Conservation (phyloP, 176 grass and related monocot species). For the Oryza meyeriana region DNA sequence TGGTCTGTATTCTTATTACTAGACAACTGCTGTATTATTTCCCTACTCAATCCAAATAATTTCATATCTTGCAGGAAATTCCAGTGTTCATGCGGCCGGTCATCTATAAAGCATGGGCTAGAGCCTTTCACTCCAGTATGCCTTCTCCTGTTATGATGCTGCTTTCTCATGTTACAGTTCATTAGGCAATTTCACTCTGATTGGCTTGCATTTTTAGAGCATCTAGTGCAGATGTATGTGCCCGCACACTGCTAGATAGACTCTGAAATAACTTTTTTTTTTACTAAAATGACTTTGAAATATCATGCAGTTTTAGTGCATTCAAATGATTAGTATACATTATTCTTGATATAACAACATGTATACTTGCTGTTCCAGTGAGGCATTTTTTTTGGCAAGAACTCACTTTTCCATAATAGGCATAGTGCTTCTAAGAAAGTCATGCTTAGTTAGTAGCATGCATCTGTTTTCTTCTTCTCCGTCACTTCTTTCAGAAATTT, state of each 20-base stretch:
- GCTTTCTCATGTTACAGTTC: not conserved
- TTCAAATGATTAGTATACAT: not conserved
- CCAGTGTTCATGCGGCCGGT: constrained; percentile 53
- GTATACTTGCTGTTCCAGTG: not conserved
- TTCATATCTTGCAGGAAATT: constrained; percentile 44
- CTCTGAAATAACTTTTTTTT: not conserved
- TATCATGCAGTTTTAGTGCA: not conserved
- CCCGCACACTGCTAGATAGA: not conserved
- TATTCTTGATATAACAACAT: not conserved
- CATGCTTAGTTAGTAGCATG: not conserved
- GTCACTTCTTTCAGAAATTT: not conserved
- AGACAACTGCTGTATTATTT: constrained; percentile 9
- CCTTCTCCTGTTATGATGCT: not conserved
- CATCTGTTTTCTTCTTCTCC: not conserved
- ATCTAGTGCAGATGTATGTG: not conserved
- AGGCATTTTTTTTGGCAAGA: not conserved
- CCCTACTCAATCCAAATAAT: not conserved
- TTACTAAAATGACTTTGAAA: not conserved
- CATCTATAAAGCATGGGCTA: constrained; percentile 70
- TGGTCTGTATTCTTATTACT: constrained; percentile 42
- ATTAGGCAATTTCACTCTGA: not conserved
- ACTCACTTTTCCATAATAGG: not conserved
- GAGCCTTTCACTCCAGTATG: constrained; percentile 78
- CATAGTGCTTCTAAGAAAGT: not conserved
- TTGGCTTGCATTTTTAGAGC: not conserved